Conservation (phyloP, 805 yeast genomes). For the Clavispora phyllophila region DNA sequence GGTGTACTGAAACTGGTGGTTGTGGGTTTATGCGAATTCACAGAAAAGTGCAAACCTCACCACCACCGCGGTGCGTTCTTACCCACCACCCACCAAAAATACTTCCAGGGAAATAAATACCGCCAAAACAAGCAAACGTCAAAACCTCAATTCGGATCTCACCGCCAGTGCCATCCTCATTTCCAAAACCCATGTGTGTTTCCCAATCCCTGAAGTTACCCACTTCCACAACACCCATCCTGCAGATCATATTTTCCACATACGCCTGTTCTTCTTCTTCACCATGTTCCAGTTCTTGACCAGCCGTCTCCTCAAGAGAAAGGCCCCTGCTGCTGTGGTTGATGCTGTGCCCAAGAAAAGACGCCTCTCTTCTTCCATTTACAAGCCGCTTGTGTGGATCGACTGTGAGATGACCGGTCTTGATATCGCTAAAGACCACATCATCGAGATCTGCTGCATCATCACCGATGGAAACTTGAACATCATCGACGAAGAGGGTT, state of each 20-base stretch:
- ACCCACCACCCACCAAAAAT: background rate
- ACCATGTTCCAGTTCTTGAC: conserved; percentile 10
- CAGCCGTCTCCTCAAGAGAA: conserved; percentile 6
- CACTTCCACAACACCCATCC: background rate
- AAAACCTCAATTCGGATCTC: too few relatives aligned
- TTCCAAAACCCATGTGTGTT: background rate
- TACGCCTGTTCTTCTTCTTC: background rate
- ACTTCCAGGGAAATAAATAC: background rate
- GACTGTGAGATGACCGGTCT: conserved; percentile 99
- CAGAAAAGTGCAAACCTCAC: background rate
- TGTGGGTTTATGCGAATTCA: background rate
- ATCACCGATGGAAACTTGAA: conserved; percentile 81
- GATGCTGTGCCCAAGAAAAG: background rate
- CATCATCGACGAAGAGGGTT: conserved; percentile 64
- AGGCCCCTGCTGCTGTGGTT: conserved; percentile 3
- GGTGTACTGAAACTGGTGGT: background rate
- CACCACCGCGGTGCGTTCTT: background rate
- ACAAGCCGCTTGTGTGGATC: conserved; percentile 72
- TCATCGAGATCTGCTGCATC: conserved; percentile 88
- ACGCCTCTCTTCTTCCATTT: conserved; percentile 6
- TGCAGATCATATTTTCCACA: background rate
- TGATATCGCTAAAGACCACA: conserved; percentile 69
- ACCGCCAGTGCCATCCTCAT: background rate
- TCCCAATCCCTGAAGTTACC: background rate
- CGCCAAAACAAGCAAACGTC: too few relatives aligned